Evolutionary conservation across 306 rosid genomes (phyloP).

Genomic region (Trifolium dubium): DNA sequence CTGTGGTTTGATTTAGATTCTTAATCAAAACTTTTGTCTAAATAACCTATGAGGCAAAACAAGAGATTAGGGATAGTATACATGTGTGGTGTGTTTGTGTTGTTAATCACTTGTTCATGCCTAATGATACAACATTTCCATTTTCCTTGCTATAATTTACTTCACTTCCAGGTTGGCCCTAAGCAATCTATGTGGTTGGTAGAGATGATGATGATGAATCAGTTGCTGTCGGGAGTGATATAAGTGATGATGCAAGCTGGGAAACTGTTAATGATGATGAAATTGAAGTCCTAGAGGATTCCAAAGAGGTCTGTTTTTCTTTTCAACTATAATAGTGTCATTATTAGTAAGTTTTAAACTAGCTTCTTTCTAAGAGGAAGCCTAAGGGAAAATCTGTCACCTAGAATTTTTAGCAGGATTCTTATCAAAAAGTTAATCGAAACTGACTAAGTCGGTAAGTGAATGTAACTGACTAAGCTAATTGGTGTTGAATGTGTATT

Average conservation of each 20-base stretch:
- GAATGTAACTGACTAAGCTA: no score
- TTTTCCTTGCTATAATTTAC: constrained; percentile 37
- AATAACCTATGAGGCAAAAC: constrained; percentile 28
- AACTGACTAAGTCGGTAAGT: no score
- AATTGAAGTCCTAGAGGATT: constrained; percentile 60
- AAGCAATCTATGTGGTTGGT: constrained; percentile 97
- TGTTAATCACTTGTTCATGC: constrained; percentile 11
- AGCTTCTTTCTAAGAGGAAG: constrained; percentile 35
- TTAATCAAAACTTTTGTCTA: constrained; percentile 2
- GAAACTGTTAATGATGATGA: constrained; percentile 92
- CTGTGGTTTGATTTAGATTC: constrained; percentile 27
- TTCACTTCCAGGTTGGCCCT: constrained; percentile 84
- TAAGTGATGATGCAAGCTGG: constrained; percentile 97
- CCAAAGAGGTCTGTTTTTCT: constrained; percentile 70
- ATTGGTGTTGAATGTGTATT: no score
- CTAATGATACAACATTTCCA: constrained; percentile 38
- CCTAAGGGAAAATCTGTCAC: constrained; percentile 32
- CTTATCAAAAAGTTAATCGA: constrained; percentile 22
- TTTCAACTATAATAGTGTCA: constrained; percentile 27
- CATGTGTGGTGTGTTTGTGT: constrained; percentile 2
- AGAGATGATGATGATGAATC: constrained; percentile 98
- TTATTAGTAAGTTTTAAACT: constrained; percentile 32
- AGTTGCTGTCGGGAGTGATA: constrained; percentile 84
- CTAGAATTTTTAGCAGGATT: constrained; percentile 10
- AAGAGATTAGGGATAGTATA: constrained; percentile 9